Percentiles rank a stretch among this genome's conserved stretches.
These are phyloP conservation scores for Cylindrotheca closterium DNA, from an alignment of 108 stramenopile species.

Conservation along the genomic window DNA sequence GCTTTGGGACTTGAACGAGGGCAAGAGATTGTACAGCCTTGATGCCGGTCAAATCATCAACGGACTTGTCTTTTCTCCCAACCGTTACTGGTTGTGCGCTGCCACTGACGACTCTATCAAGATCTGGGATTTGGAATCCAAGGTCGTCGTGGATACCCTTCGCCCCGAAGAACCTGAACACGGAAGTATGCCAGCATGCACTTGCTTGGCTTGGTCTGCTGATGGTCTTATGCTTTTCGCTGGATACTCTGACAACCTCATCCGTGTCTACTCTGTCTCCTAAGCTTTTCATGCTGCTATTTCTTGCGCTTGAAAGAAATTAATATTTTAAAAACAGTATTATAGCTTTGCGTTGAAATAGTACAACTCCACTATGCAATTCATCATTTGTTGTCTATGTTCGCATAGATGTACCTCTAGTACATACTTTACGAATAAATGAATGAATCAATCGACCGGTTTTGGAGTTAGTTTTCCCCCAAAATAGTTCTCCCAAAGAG, in stretches of 20 bases:
- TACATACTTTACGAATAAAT: no score
- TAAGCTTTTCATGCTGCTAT: no score
- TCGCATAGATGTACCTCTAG: no score
- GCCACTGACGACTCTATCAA: slow-evolving; percentile 98
- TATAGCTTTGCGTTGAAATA: no score
- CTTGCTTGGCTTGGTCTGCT: slow-evolving; percentile 96
- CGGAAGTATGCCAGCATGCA: slow-evolving; percentile 87
- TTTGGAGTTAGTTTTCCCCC: no score
- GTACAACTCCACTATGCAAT: no score
- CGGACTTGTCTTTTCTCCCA: slow-evolving; percentile 98
- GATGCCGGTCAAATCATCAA: slow-evolving; percentile 99
- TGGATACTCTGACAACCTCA: slow-evolving; percentile 95
- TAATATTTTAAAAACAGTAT: no score
- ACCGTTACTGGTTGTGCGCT: slow-evolving; percentile 99
- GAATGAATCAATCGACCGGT: no score
- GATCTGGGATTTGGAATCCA: slow-evolving; percentile 99
- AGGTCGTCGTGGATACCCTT: slow-evolving; percentile 96
- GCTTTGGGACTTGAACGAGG: slow-evolving; percentile 99
- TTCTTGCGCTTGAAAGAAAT: no score
- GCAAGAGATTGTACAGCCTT: slow-evolving; percentile 98
- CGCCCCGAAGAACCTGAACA: slow-evolving; percentile 73
- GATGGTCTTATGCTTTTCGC: slow-evolving; percentile 97
- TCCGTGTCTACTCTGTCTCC: slow-evolving; percentile 93
- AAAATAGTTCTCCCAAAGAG: no score
- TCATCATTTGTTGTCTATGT: no score